Conservation (phyloP, 306 rosid genomes). For the Datisca glomerata region DNA sequence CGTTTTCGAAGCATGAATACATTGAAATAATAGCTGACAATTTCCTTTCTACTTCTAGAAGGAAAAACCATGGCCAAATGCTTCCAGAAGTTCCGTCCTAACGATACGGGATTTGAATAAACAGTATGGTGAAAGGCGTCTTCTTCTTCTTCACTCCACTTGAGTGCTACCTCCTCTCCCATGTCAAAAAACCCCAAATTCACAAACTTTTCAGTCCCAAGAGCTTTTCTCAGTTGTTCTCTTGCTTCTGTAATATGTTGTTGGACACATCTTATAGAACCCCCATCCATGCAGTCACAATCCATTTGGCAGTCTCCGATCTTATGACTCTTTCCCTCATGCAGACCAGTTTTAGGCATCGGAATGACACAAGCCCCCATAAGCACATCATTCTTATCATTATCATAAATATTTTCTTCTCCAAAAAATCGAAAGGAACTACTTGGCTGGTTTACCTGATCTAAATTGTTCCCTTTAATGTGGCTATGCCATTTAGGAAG, state of each 20-base stretch:
- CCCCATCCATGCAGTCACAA: background rate
- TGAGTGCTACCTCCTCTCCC: background rate
- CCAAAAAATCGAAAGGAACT: too few species aligned
- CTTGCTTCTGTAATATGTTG: conserved; percentile 3
- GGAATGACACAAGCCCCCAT: conserved; percentile 5
- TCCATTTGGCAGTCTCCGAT: background rate
- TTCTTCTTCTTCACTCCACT: background rate
- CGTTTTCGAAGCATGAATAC: conserved; percentile 1
- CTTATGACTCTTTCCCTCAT: background rate
- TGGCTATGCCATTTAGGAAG: too few species aligned
- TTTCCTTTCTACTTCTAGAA: background rate
- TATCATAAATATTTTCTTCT: too few species aligned
- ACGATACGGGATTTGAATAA: background rate
- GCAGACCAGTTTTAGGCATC: background rate
- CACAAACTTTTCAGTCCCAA: conserved; percentile 1
- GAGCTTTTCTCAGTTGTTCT: background rate
- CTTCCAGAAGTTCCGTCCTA: background rate
- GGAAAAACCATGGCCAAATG: background rate
- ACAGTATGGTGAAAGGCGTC: background rate
- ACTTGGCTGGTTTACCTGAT: too few species aligned
- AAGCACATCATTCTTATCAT: too few species aligned
- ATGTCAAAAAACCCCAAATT: background rate
- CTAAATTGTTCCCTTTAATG: too few species aligned
- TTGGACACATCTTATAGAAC: background rate
- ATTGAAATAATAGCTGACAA: conserved; percentile 4